These are phyloP conservation scores for Saccharomyces cerevisiae DNA, from an alignment of 805 yeast genomes.

Conservation along the genomic window DNA sequence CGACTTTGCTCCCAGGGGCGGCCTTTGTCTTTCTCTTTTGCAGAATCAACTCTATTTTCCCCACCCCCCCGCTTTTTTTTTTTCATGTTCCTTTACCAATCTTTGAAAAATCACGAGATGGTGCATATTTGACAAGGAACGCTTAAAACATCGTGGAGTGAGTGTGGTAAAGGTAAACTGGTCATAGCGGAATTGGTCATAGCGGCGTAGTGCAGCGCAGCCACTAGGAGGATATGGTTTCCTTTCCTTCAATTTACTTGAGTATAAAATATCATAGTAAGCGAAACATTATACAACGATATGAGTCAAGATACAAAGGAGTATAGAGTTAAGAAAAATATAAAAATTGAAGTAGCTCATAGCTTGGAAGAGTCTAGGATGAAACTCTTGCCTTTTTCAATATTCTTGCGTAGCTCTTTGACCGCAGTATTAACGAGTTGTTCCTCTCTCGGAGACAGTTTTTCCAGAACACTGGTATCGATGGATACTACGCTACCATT, in stretches of 20 bases:
- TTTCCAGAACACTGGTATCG: conserved; percentile 39
- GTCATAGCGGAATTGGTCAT: neutral
- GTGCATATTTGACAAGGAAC: neutral
- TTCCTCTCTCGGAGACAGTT: conserved; percentile 41
- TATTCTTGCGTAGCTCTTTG: conserved; percentile 46
- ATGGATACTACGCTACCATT: conserved; percentile 45
- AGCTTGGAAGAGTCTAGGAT: conserved; percentile 24
- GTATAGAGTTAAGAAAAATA: neutral
- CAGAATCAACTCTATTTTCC: neutral
- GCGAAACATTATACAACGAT: neutral
- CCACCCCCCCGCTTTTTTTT: neutral
- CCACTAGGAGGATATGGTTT: neutral
- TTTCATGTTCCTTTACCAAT: neutral
- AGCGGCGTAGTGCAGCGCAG: neutral
- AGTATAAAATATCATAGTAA: neutral
- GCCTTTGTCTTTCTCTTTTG: neutral
- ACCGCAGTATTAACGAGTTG: conserved; percentile 45
- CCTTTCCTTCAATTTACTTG: neutral
- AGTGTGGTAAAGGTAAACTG: neutral
- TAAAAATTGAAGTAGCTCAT: conserved; percentile 1
- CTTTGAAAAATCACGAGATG: neutral
- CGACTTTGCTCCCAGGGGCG: neutral
- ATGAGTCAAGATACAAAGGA: neutral
- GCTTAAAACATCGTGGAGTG: neutral
- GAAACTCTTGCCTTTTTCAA: conserved; percentile 51